Base-by-base conservation (phyloP, 129 eudicot species). In the Saposhnikovia divaricata region DNA sequence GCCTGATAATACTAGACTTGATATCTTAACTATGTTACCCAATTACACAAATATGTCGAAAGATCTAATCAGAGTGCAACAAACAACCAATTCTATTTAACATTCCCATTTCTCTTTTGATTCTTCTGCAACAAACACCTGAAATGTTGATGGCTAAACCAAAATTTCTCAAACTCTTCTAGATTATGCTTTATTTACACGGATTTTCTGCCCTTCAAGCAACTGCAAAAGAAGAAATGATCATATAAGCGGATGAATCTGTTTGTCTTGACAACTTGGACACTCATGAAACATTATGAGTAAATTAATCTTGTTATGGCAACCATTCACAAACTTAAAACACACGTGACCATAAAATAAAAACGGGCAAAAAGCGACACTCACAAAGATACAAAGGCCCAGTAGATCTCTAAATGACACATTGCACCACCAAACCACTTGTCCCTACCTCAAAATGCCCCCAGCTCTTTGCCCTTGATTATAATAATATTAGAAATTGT, bases 191-290 rank as follows among this genome's bases (percentile, higher is more conserved):
- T 90, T 92, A 84, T 92, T 92, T 84, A 92, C 96, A 5, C 96
- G 96, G 77, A 92, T 90, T 82, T 90, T 88, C 85, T 92, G 97
- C 70, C 97, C 97, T 82, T 90, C 97, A 25, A 92, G 90, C 78
- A 88, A 84, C 97, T 90, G 90, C 85, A 86, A 69, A 15, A 55
- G 45, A 74, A 25, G 25, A 39, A 51, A 4, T 23, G 4, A 79
- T 47, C 37, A 66, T 79, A 28, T 79, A 37, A 66, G 65, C 15
- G 3, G 39, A 39, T 37, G 31, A 77, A 77, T 55, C 2, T 68
- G 6, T 2, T 61, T 42, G 46, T 40, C 76, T 44, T n/a, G 77
- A 73, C 53, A 73, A 44, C 14, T 12, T 43, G 44, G 21, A 27
- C 19, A 68, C 42, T 27, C 73, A 15, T 68, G 19, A 14, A 68